Base-by-base conservation (phyloP, 768 basidiomycete genomes). In the Daedaleopsis sinensis region DNA sequence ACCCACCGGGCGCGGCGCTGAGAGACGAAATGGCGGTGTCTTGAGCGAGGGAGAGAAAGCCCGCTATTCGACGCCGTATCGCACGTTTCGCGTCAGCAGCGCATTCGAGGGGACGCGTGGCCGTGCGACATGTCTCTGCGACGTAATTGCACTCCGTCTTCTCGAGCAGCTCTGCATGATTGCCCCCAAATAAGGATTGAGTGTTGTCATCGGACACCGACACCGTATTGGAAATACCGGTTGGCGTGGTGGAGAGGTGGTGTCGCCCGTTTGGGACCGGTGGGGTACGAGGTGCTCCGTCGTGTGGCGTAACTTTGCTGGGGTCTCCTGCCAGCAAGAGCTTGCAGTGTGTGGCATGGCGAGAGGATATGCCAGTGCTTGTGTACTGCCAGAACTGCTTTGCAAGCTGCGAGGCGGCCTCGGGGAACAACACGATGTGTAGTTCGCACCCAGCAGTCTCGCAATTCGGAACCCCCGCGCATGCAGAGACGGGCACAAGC, bases 301-400 rank as follows among this genome's bases (percentile, higher is more conserved):
- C 11, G 65, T 38, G 19, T 27, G 27, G 27, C 7, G 27, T 58
- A 46, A 66, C 65, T 42, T 66, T 24, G 2, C 44, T 23, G 18
- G 52, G 13, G n/a, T 70, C 69, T 24, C 65, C 82, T 0, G 86
- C 83, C 1, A 95, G 79, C 67, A 93, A 77, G 35, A 86, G 79
- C 48, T 98, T 79, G 70, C 91, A 94, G 59, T 86, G 80, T 61
- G 95, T 94, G 5, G 94, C 94, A 19, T 90, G 76, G 8, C 96
- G 87, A 62, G 92, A 94, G 3, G 91, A 94, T 43, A 99, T 88
- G 1, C 96, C 94, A 59, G 90, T 77, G 0, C 96, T 96, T 0
- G 90, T 87, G 72, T 98, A 96, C 66, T 98, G 96, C 96, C 96
- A 98, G 74, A 96, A 98, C 72, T 94, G 83, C 72, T 92, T 96